Evolutionary conservation across 2,329 filamentous ascomycete species (phyloP), one percentile per base, ranked within the genome.

Genomic region (Sporothrix brasiliensis): DNA sequence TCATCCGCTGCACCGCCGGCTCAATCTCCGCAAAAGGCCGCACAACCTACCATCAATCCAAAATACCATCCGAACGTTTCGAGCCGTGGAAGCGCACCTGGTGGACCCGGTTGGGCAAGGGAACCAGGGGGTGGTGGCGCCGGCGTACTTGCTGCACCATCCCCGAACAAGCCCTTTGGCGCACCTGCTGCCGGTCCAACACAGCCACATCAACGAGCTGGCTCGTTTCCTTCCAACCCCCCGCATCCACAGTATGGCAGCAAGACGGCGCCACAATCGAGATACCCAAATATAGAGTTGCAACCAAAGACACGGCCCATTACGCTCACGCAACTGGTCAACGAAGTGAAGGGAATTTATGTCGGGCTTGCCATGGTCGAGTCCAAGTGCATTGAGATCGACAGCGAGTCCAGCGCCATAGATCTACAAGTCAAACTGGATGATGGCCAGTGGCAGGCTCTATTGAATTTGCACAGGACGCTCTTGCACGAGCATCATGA

Each of bases 341-440:
- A 89, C 0, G 93, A 97, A 75, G 91, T 96, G 0, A 93, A 93
- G 71, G 89, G 89, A 0, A 95, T 95, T 3, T 97, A 97, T 75
- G 89, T 90, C 0, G 93, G 92, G 0, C 80, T 97, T 0, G 89
- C 93, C 0, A 92, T 95, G 88, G 92, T 97, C 0, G 94, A 98
- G 77, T 88, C 87, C 30, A 93, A 95, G 75, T 94, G 93, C 75
- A 94, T 96, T 0, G 91, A 96, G 69, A 90, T 96, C 0, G 92
- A 94, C 74, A 88, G 87, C 10, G 84, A 87, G 0, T 86, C 88
- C 58, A 68, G 52, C 19, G 80, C 81, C 0, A 81, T 84, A 4
- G 80, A 82, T 1, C 75, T 80, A 0, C 78, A 81, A 1, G 78
- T 77, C 0, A 82, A 83, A 19, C 78, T 89, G 0, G 88, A 83